Evolutionary conservation across 257 asterid genomes (phyloP).

Genomic region (Dorcoceras hygrometricum): DNA sequence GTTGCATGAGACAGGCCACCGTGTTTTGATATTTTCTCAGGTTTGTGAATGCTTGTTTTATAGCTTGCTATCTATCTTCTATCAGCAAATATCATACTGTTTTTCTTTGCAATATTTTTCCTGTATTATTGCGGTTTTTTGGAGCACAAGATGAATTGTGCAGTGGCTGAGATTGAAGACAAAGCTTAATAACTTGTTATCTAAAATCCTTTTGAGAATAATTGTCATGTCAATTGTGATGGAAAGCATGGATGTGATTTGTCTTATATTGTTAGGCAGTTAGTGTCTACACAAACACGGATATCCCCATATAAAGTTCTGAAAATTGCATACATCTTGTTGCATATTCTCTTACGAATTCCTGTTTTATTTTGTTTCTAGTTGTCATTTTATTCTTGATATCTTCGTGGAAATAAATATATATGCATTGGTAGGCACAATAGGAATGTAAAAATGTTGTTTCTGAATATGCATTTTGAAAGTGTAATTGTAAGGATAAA

Average conservation of each 20-base stretch:
- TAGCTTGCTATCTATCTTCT: constrained; percentile 10
- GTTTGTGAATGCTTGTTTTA: constrained; percentile 35
- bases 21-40: constrained; percentile 98
- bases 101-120: constrained; percentile 12
- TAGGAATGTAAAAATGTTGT: neutral
- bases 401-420: neutral
- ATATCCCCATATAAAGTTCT: constrained; percentile 3
- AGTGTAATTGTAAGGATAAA: neutral
- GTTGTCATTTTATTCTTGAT: neutral
- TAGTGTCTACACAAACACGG: constrained; percentile 16
- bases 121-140: constrained; percentile 2
- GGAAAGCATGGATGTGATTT: constrained; percentile 1
- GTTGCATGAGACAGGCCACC: constrained; percentile 89
- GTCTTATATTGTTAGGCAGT: constrained; percentile 12
- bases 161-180: constrained; percentile 7
- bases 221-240: neutral
- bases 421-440: neutral
- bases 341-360: constrained; percentile 3
- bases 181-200: neutral
- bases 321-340: neutral
- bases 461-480: neutral
- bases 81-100: neutral
- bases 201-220: neutral
- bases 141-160: constrained; percentile 10
- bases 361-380: neutral